Conservation (phyloP, 176 grass and related monocot genomes). For the Eragrostis curvula region DNA sequence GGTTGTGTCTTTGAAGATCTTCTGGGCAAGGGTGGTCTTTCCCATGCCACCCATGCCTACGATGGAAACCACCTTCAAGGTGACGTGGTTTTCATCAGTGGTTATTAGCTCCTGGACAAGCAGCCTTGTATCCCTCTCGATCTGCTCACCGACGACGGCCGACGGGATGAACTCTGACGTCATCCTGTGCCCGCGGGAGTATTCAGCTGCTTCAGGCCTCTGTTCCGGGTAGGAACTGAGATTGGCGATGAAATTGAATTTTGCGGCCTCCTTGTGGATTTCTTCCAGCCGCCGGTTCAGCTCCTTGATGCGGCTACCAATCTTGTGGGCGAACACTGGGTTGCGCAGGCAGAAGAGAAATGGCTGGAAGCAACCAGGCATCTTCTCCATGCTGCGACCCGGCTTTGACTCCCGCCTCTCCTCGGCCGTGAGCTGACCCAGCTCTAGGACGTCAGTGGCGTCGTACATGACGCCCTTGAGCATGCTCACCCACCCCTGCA, state of each 20-base stretch:
- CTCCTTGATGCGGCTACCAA: conserved; percentile 21
- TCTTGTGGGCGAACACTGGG: background rate
- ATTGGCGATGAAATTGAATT: background rate
- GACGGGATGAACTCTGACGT: background rate
- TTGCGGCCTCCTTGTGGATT: background rate
- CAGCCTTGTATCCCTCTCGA: background rate
- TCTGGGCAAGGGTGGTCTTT: conserved; percentile 14
- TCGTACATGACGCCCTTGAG: conserved; percentile 51
- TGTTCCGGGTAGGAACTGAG: too few relatives aligned
- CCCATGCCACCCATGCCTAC: conserved; percentile 31
- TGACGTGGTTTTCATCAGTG: background rate
- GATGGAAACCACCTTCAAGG: background rate
- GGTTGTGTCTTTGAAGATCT: background rate
- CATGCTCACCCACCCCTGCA: background rate
- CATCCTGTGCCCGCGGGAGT: too few relatives aligned
- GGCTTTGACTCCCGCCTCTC: background rate
- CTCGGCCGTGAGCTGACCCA: background rate
- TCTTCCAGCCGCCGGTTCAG: conserved; percentile 6
- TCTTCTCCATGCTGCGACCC: too few relatives aligned
- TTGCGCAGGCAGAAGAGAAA: conserved; percentile 9
- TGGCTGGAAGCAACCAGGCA: background rate
- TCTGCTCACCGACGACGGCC: background rate
- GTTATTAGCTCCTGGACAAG: conserved; percentile 5
- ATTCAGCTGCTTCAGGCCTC: background rate
- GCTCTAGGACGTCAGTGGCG: conserved; percentile 43